Conservation (phyloP, 805 yeast species). For the Nematodospora valgi region DNA sequence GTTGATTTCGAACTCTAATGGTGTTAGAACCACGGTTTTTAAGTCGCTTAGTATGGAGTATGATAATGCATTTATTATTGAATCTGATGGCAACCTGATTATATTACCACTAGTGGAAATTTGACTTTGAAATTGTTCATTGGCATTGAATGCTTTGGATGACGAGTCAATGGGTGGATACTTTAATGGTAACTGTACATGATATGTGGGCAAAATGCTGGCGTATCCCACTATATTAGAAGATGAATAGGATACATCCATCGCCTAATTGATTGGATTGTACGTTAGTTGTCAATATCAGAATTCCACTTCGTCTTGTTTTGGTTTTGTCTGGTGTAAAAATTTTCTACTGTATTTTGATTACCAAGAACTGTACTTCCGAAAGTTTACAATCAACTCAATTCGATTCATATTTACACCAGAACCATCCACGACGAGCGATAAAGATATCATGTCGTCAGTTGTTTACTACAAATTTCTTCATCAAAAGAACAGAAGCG, state of each 20-base stretch:
- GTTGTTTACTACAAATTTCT: constrained; percentile 82
- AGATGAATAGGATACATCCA: constrained; percentile 15
- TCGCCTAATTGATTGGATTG: no score
- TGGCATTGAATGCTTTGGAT: no score
- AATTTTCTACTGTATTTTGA: no score
- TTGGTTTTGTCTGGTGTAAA: no score
- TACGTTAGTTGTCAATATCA: no score
- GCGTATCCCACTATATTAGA: constrained; percentile 19
- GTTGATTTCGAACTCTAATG: constrained; percentile 33
- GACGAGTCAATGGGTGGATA: constrained; percentile 9
- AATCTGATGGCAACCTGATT: constrained; percentile 17
- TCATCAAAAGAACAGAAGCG: constrained; percentile 76
- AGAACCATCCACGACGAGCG: no score
- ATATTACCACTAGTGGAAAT: constrained; percentile 21
- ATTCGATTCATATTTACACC: no score
- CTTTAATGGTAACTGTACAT: constrained; percentile 23
- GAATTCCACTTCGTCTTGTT: no score
- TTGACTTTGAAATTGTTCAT: constrained; percentile 21
- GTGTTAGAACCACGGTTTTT: constrained; percentile 33
- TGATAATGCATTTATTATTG: constrained; percentile 26
- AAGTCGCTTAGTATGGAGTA: constrained; percentile 29
- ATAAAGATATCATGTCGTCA: constrained; percentile 90
- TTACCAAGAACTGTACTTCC: no score
- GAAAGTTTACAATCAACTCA: no score
- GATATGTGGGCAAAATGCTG: constrained; percentile 14